A percentile compares a stretch with the other conserved stretches of the same genome.
These are phyloP conservation scores for Warburgia ugandensis DNA, from an alignment of 164 flowering plant species.

Conservation along the genomic window DNA sequence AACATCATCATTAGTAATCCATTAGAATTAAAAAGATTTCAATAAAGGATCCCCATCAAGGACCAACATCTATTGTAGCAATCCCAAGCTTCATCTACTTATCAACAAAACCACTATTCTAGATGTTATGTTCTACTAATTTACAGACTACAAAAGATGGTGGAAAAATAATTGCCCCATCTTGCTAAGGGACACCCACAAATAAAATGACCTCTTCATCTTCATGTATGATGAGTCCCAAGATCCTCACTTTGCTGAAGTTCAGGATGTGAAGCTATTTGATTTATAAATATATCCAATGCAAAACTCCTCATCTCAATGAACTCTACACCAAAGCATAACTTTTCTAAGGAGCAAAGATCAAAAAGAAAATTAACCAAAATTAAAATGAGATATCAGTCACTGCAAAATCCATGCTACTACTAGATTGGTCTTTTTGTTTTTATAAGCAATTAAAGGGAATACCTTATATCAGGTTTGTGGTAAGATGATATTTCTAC, in stretches of 20 bases:
- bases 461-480: too few relatives aligned
- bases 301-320: constrained; percentile 97
- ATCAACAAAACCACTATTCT: too few relatives aligned
- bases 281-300: constrained; percentile 71
- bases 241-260: constrained; percentile 92
- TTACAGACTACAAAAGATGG: not conserved
- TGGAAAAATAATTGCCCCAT: not conserved
- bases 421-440: not conserved
- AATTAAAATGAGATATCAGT: not conserved
- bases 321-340: constrained; percentile 94
- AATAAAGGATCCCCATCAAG: too few relatives aligned
- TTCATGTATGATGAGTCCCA: constrained; percentile 73
- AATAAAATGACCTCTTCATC: constrained; percentile 83
- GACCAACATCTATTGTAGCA: too few relatives aligned
- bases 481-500: too few relatives aligned
- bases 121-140: too few relatives aligned
- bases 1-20: not conserved
- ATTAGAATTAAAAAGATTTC: too few relatives aligned
- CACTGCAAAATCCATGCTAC: not conserved
- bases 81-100: too few relatives aligned
- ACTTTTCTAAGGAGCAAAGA: constrained; percentile 60
- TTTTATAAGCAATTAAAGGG: not conserved
- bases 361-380: not conserved
- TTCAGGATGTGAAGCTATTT: constrained; percentile 79
- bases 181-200: too few relatives aligned